A percentile compares a stretch with the other conserved stretches of the same genome.
These are phyloP conservation scores for Pezicula carpinea DNA, from an alignment of 2,329 filamentous ascomycete genomes.

Conservation along the genomic window DNA sequence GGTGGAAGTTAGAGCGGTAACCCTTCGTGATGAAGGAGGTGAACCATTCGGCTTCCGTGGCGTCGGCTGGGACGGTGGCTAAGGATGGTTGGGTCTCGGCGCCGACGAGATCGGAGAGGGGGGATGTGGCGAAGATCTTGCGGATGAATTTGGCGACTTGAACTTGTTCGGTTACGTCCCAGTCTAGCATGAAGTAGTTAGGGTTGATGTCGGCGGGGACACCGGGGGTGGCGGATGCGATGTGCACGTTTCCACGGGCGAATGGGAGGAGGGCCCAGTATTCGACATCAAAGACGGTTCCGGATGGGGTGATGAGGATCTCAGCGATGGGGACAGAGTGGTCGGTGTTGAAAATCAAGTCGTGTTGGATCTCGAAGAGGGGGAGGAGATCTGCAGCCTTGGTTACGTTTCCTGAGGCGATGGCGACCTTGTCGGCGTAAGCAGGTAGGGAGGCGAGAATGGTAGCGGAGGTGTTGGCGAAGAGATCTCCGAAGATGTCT, in stretches of 20 bases:
- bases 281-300: constrained; percentile 30
- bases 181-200: constrained; percentile 36
- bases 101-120: constrained; percentile 6
- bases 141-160: constrained; percentile 26
- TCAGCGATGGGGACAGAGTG: constrained; percentile 40
- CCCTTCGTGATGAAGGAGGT: not conserved
- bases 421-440: constrained; percentile 1
- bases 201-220: constrained; percentile 30
- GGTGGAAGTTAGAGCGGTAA: constrained; percentile 9
- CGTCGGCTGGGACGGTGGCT: constrained; percentile 24
- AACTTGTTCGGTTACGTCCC: constrained; percentile 31
- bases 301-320: constrained; percentile 32
- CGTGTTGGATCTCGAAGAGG: constrained; percentile 40
- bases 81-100: constrained; percentile 14
- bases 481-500: constrained; percentile 16
- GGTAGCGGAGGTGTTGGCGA: constrained; percentile 1
- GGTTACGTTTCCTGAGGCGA: constrained; percentile 21
- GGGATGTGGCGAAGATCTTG: constrained; percentile 13
- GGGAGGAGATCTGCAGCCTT: constrained; percentile 32
- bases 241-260: constrained; percentile 36
- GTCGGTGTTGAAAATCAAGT: constrained; percentile 38
- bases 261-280: constrained; percentile 36
- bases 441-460: constrained; percentile 2
- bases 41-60: constrained; percentile 6
- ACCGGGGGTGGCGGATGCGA: constrained; percentile 29